Evolutionary conservation across 768 basidiomycete genomes (phyloP).

Genomic region (Scleroderma bovista): DNA sequence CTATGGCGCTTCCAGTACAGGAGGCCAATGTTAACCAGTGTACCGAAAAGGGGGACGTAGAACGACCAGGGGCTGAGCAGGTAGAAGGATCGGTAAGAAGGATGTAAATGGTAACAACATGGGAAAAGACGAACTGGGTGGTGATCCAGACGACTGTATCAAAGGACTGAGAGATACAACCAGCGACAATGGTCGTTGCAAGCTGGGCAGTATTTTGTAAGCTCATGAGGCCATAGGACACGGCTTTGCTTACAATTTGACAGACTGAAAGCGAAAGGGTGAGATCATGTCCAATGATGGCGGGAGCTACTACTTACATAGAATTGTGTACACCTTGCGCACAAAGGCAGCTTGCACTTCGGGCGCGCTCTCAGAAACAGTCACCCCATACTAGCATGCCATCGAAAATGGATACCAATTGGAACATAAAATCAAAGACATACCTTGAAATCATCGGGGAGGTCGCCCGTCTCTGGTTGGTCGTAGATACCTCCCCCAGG

Average conservation of each 20-base stretch:
- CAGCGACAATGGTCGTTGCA: constrained; percentile 76
- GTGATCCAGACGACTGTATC: constrained; percentile 65
- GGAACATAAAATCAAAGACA: constrained; percentile 6
- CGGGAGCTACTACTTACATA: constrained; percentile 52
- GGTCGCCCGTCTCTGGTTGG: constrained; percentile 66
- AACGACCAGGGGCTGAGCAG: constrained; percentile 65
- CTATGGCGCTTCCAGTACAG: constrained; percentile 92
- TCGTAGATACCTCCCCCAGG: constrained; percentile 58
- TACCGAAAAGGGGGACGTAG: constrained; percentile 73
- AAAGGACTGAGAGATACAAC: constrained; percentile 58
- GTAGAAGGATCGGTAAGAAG: not conserved
- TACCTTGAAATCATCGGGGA: constrained; percentile 95
- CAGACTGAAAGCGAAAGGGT: constrained; percentile 40
- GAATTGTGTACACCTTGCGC: constrained; percentile 86
- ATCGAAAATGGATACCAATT: constrained; percentile 4
- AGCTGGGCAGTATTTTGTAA: constrained; percentile 32
- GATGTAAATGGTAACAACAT: not conserved
- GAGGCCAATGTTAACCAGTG: constrained; percentile 71
- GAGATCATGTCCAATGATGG: constrained; percentile 1
- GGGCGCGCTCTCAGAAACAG: constrained; percentile 67
- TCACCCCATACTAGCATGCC: constrained; percentile 62
- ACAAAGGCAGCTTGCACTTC: constrained; percentile 85
- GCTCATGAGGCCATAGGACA: constrained; percentile 1
- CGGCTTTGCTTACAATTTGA: constrained; percentile 52
- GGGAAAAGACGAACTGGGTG: constrained; percentile 48